Percentiles rank a stretch among this genome's conserved stretches.
phyloP scores from a whole-genome alignment of 345 rosid genomes.

The Bruguiera sexangula region DNA sequence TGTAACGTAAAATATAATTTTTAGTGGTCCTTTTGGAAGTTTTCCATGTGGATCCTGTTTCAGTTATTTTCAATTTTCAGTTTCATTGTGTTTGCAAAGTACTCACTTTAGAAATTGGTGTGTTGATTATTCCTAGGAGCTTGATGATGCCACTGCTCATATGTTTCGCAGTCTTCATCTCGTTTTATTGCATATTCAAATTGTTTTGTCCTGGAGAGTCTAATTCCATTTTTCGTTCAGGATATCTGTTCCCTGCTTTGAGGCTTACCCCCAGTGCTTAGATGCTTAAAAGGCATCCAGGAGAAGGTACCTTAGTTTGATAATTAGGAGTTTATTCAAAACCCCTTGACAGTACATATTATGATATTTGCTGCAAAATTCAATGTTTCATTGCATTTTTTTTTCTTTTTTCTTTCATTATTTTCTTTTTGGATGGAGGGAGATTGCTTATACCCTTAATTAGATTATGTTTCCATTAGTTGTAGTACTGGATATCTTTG shows the following conservation, averaged over 20 bases:
- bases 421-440: background rate
- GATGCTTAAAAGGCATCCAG: constrained; percentile 77
- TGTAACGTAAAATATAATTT: constrained; percentile 13
- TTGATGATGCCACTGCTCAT: constrained; percentile 1
- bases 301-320: constrained; percentile 98
- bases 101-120: background rate
- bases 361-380: constrained; percentile 8
- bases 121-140: too few relatives aligned
- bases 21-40: constrained; percentile 17
- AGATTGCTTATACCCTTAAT: too few relatives aligned
- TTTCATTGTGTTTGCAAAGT: constrained; percentile 2
- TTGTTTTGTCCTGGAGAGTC: constrained; percentile 45
- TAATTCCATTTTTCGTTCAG: constrained; percentile 87
- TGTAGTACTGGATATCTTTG: too few relatives aligned
- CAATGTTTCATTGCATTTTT: background rate
- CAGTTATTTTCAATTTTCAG: background rate
- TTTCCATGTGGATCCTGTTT: constrained; percentile 21
- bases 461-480: too few relatives aligned
- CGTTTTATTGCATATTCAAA: constrained; percentile 8
- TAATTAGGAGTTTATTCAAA: constrained; percentile 52
- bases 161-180: constrained; percentile 2
- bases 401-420: background rate
- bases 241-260: constrained; percentile 69
- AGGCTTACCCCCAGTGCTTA: constrained; percentile 78
- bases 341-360: constrained; percentile 26